A percentile compares a stretch with the other conserved stretches of the same genome.
Evolutionary conservation across 371 early-diverging fungal genomes (phyloP).

Genomic region (Apophysomyces trapeziformis): DNA sequence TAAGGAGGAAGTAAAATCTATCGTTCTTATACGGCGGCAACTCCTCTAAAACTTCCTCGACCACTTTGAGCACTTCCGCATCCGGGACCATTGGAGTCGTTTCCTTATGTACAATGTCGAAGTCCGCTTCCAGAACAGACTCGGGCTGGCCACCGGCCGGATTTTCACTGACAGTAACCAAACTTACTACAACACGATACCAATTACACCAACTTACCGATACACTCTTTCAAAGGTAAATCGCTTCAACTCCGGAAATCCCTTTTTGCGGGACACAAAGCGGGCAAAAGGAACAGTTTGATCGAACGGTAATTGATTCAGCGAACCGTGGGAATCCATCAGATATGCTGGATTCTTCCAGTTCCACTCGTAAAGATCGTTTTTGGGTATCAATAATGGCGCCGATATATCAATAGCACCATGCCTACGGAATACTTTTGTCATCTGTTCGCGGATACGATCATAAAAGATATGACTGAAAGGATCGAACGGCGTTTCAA

Average conservation of each 20-base stretch:
- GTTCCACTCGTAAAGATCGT: conserved; percentile 67
- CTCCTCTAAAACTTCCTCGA: conserved; percentile 83
- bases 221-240: conserved; percentile 88
- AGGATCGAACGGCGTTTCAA: conserved; percentile 56
- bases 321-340: conserved; percentile 81
- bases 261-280: conserved; percentile 74
- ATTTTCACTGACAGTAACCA: conserved; percentile 46
- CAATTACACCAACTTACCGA: conserved; percentile 45
- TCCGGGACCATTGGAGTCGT: conserved; percentile 79
- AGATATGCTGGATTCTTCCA: conserved; percentile 78
- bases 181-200: conserved; percentile 22
- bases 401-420: conserved; percentile 86
- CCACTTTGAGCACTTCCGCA: conserved; percentile 89
- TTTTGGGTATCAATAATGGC: conserved; percentile 86
- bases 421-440: conserved; percentile 84
- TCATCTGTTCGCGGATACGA: conserved; percentile 74
- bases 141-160: conserved; percentile 83
- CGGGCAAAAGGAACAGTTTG: conserved; percentile 93
- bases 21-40: conserved; percentile 70
- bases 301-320: conserved; percentile 91
- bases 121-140: conserved; percentile 81
- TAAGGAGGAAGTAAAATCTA: conserved; percentile 61
- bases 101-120: conserved; percentile 85
- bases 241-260: conserved; percentile 78
- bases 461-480: conserved; percentile 71